Evolutionary conservation across 2,329 filamentous ascomycete genomes (phyloP), one percentile per base, ranked within the genome.

Genomic region (Scytalidium lignicola): DNA sequence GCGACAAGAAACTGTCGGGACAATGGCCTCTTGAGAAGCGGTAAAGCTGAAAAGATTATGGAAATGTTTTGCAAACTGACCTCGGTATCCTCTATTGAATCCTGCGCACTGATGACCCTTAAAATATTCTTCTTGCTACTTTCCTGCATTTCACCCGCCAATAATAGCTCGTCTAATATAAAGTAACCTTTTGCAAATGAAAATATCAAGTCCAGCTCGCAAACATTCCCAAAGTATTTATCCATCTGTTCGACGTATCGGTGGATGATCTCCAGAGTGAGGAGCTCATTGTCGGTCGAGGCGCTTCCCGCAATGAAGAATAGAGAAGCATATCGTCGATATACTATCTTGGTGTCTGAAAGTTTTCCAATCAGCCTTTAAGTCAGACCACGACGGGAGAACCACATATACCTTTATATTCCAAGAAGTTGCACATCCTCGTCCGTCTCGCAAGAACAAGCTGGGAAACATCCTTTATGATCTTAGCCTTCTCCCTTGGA

Each of bases 181-280:
- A 97, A 99, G 72, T 99, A 99, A 52, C 93, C 93, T 72, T 99
- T 99, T 62, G 96, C 95, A 70, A 99, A 99, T 68, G 96, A 97
- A 81, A 99, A 99, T 70, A 99, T 99, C 72, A 97, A 96, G 70
- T 97, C 91, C 57, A 99, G 82, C 74, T 99, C 93, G 83, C 93
- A 99, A 52, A 99, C 93, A 70, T 99, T 99, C 70, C 93, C 93
- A 70, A 97, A 99, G 76, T 99, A 99, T 71, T 99, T 99, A 79
- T 99, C 93, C 93, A 99, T 99, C 74, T 99, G 93, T 72, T 99
- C 93, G 66, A 99, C 93, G 69, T 99, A 99, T 72, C 93, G 90
- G 71, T 99, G 93, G 63, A 99, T 95, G 66, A 99, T 90, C 71
- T 99, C 93, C 66, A 99, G 89, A 20, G 90, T 96, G 68, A 97